Conservation (phyloP, 345 rosid species). For the Brassica cretica region DNA sequence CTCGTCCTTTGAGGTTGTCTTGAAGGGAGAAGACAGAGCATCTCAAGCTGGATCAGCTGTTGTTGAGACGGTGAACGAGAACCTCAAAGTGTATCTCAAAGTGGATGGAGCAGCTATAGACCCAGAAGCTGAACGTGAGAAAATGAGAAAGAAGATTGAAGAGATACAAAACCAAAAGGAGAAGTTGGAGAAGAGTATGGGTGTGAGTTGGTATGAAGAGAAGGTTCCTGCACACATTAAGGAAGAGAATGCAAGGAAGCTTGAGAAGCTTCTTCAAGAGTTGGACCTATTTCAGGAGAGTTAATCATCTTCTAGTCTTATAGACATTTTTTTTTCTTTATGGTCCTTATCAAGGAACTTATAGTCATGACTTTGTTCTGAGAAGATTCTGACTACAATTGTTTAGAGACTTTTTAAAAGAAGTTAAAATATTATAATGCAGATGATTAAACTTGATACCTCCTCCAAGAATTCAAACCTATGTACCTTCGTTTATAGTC, state of each 20-base stretch:
- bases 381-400: neutral
- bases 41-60: neutral
- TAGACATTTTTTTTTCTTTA: neutral
- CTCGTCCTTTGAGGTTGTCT: neutral
- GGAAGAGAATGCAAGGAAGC: neutral
- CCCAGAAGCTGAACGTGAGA: neutral
- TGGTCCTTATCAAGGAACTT: no score
- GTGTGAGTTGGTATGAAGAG: neutral
- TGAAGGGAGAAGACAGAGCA: neutral
- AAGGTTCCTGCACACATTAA: neutral
- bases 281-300: neutral
- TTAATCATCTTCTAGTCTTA: neutral
- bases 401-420: neutral
- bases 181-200: neutral
- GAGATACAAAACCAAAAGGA: neutral
- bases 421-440: neutral
- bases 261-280: neutral
- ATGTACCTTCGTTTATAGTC: no score
- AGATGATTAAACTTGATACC: neutral
- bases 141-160: neutral
- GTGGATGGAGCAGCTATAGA: neutral
- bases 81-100: neutral
- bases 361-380: neutral
- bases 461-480: no score
- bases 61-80: neutral